A percentile compares a stretch with the other conserved stretches of the same genome.
These are phyloP conservation scores for Pichia kudriavzevii DNA, from an alignment of 1,139 yeast species.

Conservation along the genomic window DNA sequence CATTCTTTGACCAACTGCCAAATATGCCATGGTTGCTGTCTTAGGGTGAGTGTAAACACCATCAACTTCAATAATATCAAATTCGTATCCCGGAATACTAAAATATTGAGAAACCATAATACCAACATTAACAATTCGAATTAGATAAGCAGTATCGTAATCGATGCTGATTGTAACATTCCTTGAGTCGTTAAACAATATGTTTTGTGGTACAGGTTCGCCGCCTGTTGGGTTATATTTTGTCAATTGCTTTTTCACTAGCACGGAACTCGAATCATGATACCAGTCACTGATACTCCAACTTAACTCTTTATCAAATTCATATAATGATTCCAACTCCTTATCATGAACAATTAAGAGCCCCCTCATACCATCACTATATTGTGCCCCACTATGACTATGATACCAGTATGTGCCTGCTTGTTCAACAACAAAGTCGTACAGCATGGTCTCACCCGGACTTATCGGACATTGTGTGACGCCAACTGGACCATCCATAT, in stretches of 20 bases:
- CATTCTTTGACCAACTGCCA: constrained; percentile 68
- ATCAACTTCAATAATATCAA: constrained; percentile 66
- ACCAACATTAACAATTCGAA: constrained; percentile 60
- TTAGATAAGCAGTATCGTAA: constrained; percentile 54
- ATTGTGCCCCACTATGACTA: constrained; percentile 71
- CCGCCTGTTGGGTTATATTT: constrained; percentile 77
- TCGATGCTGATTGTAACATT: constrained; percentile 51
- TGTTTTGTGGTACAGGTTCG: constrained; percentile 67
- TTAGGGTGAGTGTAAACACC: constrained; percentile 59
- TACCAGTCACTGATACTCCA: constrained; percentile 58
- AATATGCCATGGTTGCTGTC: constrained; percentile 48
- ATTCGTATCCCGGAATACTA: constrained; percentile 58
- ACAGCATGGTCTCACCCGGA: constrained; percentile 54
- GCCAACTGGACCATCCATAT: constrained; percentile 76
- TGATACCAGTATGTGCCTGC: constrained; percentile 79
- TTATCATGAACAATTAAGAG: constrained; percentile 57
- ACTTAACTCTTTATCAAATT: constrained; percentile 55
- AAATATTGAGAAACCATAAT: constrained; percentile 66
- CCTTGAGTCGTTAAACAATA: constrained; percentile 56
- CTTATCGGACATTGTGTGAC: constrained; percentile 74
- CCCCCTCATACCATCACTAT: constrained; percentile 75
- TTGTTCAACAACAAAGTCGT: constrained; percentile 63
- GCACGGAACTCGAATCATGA: constrained; percentile 41
- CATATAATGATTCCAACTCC: constrained; percentile 39
- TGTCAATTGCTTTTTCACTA: constrained; percentile 43